Conservation (phyloP, 208 protist genomes). For the Leishmania mexicana region DNA sequence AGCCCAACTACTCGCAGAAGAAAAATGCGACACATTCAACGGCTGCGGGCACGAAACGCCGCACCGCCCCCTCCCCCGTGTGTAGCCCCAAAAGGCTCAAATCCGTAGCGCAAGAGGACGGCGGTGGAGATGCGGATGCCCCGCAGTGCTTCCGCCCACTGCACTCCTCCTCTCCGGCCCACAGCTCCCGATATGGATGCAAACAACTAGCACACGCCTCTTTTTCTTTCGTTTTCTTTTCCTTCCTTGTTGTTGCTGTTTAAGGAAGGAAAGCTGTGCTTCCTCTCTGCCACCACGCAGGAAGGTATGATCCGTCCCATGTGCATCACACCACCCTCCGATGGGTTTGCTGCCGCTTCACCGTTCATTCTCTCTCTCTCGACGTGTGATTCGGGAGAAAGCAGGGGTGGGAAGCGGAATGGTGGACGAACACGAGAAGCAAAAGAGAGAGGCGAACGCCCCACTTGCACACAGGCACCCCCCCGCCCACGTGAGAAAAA, state of each 20-base stretch:
- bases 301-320: background rate
- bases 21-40: background rate
- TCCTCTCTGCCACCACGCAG: background rate
- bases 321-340: background rate
- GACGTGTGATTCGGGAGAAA: background rate
- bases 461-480: background rate
- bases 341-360: background rate
- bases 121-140: background rate
- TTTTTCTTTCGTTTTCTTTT: background rate
- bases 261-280: background rate
- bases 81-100: background rate
- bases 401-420: background rate
- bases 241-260: background rate
- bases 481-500: background rate
- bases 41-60: background rate
- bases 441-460: background rate
- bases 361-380: background rate
- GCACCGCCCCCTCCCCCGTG: no score
- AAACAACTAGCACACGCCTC: background rate
- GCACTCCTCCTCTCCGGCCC: background rate
- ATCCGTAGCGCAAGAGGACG: background rate
- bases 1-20: background rate
- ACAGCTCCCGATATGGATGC: background rate
- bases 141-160: no score
- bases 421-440: no score